Evolutionary conservation across 2,329 filamentous ascomycete genomes (phyloP), one percentile per base, ranked within the genome.

Genomic region (Colletotrichum sidae): DNA sequence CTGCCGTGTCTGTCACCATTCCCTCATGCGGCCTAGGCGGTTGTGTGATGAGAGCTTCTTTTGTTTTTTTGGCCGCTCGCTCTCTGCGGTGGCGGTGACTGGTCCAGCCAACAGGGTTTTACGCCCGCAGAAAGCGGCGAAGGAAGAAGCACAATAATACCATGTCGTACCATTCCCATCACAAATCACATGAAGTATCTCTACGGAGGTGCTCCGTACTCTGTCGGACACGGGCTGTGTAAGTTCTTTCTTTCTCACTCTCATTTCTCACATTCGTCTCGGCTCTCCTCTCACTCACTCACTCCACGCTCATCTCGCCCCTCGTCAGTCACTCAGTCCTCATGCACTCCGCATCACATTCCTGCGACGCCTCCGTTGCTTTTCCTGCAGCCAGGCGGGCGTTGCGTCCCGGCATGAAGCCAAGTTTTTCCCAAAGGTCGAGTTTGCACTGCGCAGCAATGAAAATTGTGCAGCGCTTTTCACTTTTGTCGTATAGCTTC

Each of bases 271-370:
- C 13, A 44, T 47, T 38, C 12, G 25, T 25, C 25, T 25, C 4
- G 25, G 25, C 25, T 25, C 46, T 34, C 46, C 25, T 25, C 46
- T 34, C 46, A 15, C 35, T n/a, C 17, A 49, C 46, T n/a, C 25
- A 11, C 6, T 35, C 33, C 46, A 11, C 46, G 25, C 39, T 9
- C 34, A 11, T 42, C 54, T 6, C 2, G 25, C 3, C 25, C 25
- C 25, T 25, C 25, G 25, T 25, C 25, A 25, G 25, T 25, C 25
- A 25, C 25, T 25, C 25, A 25, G 25, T 41, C 10, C 45, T 44
- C 38, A 51, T 58, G 46, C 46, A 44, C 55, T 51, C 55, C 46
- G 55, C 55, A 58, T 58, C 46, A 51, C 55, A 35, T 8, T 44
- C 37, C 46, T 57, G 55, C 46, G 55, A 51, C 39, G 13, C 17